Base-by-base conservation (phyloP, 768 basidiomycete species). In the Boletus pseudo-olivaceus region DNA sequence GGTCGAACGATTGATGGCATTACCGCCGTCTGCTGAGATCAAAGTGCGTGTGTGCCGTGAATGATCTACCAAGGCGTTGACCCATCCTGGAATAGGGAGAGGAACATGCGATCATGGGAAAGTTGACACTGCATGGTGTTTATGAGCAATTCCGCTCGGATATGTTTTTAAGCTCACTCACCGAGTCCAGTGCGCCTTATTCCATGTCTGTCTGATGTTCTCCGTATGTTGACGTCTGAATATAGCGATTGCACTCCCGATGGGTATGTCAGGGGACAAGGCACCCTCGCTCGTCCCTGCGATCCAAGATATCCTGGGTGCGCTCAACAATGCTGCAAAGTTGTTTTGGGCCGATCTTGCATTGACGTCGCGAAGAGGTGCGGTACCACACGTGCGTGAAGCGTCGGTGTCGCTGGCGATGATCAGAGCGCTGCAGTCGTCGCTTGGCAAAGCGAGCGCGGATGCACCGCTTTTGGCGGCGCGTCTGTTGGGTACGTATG, bases 131-230 rank as follows among this genome's bases (percentile, higher is more conserved):
- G 29, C 83, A 90, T 49, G 81, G 85, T 27, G 88, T 88, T 1
- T 85, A 94, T 60, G 78, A 80, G 35, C 84, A 83, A 7, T 92
- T 96, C 75, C 82, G 82, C 32, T 78, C 83, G 0, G 94, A 98
- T 66, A 89, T 97, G 75, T 90, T 94, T 67, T 75, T 97, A 54
- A 93, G 87, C 64, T 94, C 94, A 17, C 73, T 98, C 23, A 81
- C 87, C 0, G 96, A 98, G 67, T 96, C 96, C 1, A 86, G 94
- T 96, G 62, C 34, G 91, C 73, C 34, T 54, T 10, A 26, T 32
- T 41, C 14, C 12, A 5, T 42, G 35, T n/a, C 34, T 20, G 45
- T 44, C 39, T 54, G 29, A 41, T 51, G 32, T 43, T 49, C 7
- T 17, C 3, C 5, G 15, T 11, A 8, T 33, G 14, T 33, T 71